Conservation (phyloP, 768 basidiomycete species). For the Steccherinum ochraceum region DNA sequence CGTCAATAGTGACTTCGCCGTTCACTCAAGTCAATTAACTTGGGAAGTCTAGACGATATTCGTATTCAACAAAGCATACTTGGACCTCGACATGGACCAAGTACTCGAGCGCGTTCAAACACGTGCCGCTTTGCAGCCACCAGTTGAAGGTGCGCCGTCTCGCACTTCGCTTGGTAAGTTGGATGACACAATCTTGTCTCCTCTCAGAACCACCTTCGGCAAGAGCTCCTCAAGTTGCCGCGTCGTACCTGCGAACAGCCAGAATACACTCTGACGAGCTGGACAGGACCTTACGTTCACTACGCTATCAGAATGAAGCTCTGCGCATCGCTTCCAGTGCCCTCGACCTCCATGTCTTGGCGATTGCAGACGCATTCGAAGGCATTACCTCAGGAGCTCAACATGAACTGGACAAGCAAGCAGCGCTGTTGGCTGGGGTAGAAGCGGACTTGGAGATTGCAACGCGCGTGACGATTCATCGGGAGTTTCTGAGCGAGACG, state of each 20-base stretch:
- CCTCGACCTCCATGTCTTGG: constrained; percentile 68
- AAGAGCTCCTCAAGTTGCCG: constrained; percentile 54
- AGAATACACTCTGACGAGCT: constrained; percentile 61
- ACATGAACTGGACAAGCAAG: constrained; percentile 64
- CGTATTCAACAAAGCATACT: constrained; percentile 78
- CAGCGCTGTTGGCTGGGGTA: constrained; percentile 51
- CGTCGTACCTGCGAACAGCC: constrained; percentile 60
- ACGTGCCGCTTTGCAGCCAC: constrained; percentile 58
- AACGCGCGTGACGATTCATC: constrained; percentile 58
- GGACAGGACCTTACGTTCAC: constrained; percentile 40
- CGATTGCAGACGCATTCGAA: constrained; percentile 63
- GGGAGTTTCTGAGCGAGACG: constrained; percentile 65
- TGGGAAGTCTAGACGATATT: constrained; percentile 53
- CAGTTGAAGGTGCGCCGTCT: constrained; percentile 52
- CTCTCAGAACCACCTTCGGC: constrained; percentile 27
- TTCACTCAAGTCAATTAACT: background rate
- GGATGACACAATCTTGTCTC: too few relatives aligned
- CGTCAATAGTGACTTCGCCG: constrained; percentile 10
- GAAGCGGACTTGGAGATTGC: constrained; percentile 72
- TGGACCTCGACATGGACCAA: constrained; percentile 63
- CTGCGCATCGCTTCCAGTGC: constrained; percentile 66
- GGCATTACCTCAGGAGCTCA: constrained; percentile 48
- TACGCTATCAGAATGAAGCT: constrained; percentile 64
- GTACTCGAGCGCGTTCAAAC: constrained; percentile 59
- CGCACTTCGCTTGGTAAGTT: background rate